phyloP scores from a whole-genome alignment of 768 basidiomycete species.

The Cystofilobasidium ferigula region DNA sequence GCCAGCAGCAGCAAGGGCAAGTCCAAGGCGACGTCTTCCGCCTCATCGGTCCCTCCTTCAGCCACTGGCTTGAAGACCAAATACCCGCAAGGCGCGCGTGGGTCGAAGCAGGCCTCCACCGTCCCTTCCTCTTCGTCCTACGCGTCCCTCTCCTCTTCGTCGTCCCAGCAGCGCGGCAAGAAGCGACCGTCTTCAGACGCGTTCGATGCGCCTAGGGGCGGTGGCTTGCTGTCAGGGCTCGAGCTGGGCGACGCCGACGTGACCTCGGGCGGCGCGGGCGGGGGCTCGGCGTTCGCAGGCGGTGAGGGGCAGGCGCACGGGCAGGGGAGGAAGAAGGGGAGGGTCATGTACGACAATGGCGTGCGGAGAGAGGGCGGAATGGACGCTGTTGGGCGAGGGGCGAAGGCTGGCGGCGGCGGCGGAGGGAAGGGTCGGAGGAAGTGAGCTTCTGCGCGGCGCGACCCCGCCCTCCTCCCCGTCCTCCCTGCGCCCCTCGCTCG shows the following conservation, averaged over 20 bases:
- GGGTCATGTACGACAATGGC: background rate
- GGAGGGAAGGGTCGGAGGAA: background rate
- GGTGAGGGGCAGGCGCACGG: background rate
- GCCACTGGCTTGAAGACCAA: background rate
- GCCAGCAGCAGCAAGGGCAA: background rate
- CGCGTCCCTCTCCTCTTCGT: no score
- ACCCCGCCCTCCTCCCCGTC: no score
- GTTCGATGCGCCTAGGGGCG: background rate
- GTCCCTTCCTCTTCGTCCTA: no score
- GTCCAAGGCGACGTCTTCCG: no score
- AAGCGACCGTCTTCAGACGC: background rate
- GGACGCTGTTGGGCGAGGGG: background rate
- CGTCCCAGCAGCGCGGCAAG: background rate
- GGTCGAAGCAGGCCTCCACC: no score
- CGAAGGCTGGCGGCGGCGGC: background rate
- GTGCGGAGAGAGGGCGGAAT: background rate
- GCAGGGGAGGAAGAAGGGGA: background rate
- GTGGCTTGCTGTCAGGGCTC: background rate
- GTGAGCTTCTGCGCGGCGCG: no score
- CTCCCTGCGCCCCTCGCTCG: no score
- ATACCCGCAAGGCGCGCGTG: background rate
- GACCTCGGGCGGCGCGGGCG: background rate
- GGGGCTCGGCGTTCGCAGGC: background rate
- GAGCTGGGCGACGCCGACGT: background rate
- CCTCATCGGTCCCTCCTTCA: no score